phyloP scores from a whole-genome alignment of 495 filamentous ascomycete species.

The Penicillium canariense region DNA sequence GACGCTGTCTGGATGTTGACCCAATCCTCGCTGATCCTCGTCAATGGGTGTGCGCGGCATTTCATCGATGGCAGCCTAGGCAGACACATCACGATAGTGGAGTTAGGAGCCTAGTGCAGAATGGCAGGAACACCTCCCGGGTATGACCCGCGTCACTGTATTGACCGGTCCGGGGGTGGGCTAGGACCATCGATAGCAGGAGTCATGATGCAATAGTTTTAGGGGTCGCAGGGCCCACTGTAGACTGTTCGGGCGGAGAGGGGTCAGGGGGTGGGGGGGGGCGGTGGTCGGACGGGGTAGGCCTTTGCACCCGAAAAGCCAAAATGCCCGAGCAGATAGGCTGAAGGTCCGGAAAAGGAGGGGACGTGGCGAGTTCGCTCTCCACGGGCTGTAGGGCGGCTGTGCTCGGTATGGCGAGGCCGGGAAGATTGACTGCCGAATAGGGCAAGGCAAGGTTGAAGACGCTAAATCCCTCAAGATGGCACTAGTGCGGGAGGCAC shows the following conservation, averaged over 20 bases:
- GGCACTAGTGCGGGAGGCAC: slow-evolving; percentile 9
- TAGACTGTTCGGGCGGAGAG: no score
- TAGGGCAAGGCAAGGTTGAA: slow-evolving; percentile 13
- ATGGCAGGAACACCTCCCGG: not conserved
- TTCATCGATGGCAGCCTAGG: not conserved
- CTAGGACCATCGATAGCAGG: not conserved
- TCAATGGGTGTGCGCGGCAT: not conserved
- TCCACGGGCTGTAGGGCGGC: not conserved
- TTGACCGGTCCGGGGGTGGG: slow-evolving; percentile 2
- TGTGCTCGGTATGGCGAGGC: slow-evolving; percentile 11
- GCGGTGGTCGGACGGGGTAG: not conserved
- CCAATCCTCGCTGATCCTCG: not conserved
- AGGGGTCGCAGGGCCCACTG: not conserved
- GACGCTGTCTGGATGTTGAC: not conserved
- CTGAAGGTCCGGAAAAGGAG: not conserved
- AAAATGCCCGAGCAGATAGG: slow-evolving; percentile 4
- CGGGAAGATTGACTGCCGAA: slow-evolving; percentile 8
- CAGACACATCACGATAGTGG: not conserved
- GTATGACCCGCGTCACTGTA: slow-evolving; percentile 1
- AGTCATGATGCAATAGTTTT: slow-evolving; percentile 7
- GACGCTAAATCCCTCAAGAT: slow-evolving; percentile 22
- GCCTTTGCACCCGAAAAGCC: slow-evolving; percentile 3
- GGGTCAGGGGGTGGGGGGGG: not conserved
- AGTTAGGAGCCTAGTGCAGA: not conserved
- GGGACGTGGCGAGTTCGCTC: not conserved